Evolutionary conservation across 306 rosid species (phyloP), one percentile per base, ranked within the genome.

Genomic region (Cyamopsis tetragonoloba): DNA sequence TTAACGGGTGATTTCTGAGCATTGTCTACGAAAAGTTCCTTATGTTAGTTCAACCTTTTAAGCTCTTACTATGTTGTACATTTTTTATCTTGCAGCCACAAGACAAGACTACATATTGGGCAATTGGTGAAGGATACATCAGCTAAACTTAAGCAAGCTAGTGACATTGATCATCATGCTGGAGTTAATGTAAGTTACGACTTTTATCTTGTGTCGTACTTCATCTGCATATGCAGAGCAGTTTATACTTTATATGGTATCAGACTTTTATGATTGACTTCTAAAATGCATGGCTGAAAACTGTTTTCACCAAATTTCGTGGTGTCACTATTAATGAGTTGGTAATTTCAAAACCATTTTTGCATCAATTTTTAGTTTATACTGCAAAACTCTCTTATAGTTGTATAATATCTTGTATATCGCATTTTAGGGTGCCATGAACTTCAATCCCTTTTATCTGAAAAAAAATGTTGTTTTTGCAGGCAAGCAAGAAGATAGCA

Each of bases 41-140:
- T n/a, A n/a, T n/a, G n/a, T n/a, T n/a, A n/a, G n/a, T n/a, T n/a
- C n/a, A 17, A 2, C 10, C 4, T 66, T 48, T 13, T 23, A 18
- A 66, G 37, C 15, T 20, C 38, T 48, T 8, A 34, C 13, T 12
- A 5, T 58, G 62, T 44, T 18, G 59, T 26, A 5, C 28, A 28
- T 56, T 71, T 66, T 55, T 56, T 2, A 64, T 65, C 61, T 77
- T 84, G 74, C 90, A 93, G 98, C 84, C 98, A 83, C 79, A 93
- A 93, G 88, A 88, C 96, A 47, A 88, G 98, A 77, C 83, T 75
- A 32, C 97, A 93, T 75, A 89, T 93, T 74, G 98, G 98, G 81
- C 89, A 89, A 43, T 78, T 89, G 88, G 98, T 93, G 83, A 93
- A 93, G 76, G 96, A 93, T 62, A 93, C 98, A 37, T 93, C 98